Conservation (phyloP, 495 filamentous ascomycete genomes). For the Aspergillus kassunensis region DNA sequence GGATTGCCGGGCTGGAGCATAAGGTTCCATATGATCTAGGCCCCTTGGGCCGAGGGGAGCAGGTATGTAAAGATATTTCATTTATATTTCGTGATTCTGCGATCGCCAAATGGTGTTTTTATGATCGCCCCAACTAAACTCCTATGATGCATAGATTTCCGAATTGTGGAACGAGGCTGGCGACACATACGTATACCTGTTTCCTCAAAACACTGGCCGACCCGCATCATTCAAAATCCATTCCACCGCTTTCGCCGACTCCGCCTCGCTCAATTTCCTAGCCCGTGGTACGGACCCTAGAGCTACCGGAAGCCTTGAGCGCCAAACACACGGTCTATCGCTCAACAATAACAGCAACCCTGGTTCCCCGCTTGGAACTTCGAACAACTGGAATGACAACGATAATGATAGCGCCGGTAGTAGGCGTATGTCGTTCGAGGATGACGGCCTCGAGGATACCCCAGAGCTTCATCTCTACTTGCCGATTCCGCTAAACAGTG, state of each 20-base stretch:
- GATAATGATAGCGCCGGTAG: constrained; percentile 44
- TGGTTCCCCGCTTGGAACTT: constrained; percentile 38
- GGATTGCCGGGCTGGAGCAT: constrained; percentile 56
- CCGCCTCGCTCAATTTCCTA: constrained; percentile 62
- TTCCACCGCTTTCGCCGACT: constrained; percentile 67
- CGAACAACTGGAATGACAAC: constrained; percentile 36
- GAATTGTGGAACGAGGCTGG: constrained; percentile 88
- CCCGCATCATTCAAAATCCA: constrained; percentile 76
- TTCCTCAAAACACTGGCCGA: constrained; percentile 59
- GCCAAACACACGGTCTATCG: constrained; percentile 37
- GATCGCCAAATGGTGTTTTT: too few relatives aligned
- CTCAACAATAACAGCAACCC: constrained; percentile 36
- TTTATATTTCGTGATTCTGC: background rate
- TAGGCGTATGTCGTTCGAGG: constrained; percentile 37
- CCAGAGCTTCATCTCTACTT: constrained; percentile 69
- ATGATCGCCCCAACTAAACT: background rate
- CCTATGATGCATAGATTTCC: constrained; percentile 49
- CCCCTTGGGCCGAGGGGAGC: constrained; percentile 55
- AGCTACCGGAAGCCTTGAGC: constrained; percentile 28
- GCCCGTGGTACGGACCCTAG: constrained; percentile 57
- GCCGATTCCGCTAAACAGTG: constrained; percentile 52
- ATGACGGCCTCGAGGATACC: constrained; percentile 37
- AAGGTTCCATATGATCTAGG: constrained; percentile 60
- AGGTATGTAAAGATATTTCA: constrained; percentile 38
- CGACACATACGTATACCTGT: constrained; percentile 81